Percentiles rank a stretch among this genome's conserved stretches.
Conservation (phyloP, 305 asterid species). For the Fraxinus albicans region DNA sequence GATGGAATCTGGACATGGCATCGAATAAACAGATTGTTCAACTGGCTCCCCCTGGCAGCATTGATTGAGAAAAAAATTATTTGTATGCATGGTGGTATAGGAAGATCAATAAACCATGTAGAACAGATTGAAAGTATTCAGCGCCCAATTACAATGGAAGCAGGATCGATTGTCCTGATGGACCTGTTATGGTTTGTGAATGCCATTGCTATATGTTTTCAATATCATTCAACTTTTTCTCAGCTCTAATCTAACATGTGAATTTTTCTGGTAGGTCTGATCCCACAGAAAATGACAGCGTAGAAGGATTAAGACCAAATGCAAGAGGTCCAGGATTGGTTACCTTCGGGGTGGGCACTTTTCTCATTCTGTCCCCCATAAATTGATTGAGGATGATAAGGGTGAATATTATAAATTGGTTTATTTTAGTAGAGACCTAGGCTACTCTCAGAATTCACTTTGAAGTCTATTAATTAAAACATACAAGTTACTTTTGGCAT, state of each 20-base stretch:
- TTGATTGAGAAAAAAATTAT: slow-evolving; percentile 93
- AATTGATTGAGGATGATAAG: not conserved
- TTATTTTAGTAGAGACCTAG: not conserved
- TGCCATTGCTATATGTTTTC: slow-evolving; percentile 20
- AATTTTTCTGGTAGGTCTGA: slow-evolving; percentile 46
- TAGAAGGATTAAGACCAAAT: slow-evolving; percentile 59
- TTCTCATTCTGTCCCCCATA: not conserved
- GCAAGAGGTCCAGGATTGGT: slow-evolving; percentile 69
- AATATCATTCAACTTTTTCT: slow-evolving; percentile 2
- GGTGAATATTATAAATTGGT: not conserved
- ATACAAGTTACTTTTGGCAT: not conserved
- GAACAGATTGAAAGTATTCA: slow-evolving; percentile 97
- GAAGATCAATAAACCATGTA: slow-evolving; percentile 94
- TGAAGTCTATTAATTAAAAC: not conserved
- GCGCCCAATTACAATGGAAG: slow-evolving; percentile 70
- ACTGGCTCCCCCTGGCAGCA: slow-evolving; percentile 99
- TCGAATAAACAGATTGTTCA: slow-evolving; percentile 91
- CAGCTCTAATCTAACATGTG: slow-evolving; percentile 4
- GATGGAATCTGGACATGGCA: slow-evolving; percentile 99
- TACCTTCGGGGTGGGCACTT: slow-evolving; percentile 58
- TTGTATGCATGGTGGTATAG: slow-evolving; percentile 99
- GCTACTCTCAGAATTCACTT: not conserved
- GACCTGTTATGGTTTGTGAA: slow-evolving; percentile 80
- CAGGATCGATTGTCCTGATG: slow-evolving; percentile 58
- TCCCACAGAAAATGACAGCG: slow-evolving; percentile 66